These are phyloP conservation scores for Eucalyptus coolabah DNA, from an alignment of 345 rosid genomes.

Conservation along the genomic window DNA sequence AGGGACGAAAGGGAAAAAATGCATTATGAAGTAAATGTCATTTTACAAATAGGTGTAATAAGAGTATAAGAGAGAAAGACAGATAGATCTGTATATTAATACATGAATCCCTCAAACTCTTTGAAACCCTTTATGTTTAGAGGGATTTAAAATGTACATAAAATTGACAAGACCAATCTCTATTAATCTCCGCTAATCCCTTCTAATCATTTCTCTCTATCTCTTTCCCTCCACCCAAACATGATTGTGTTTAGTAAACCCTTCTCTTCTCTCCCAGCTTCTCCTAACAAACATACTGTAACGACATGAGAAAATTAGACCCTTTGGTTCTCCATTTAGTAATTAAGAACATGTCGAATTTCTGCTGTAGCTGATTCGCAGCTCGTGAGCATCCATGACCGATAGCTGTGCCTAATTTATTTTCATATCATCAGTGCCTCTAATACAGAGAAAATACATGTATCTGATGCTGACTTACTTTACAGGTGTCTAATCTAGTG, in stretches of 20 bases:
- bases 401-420: not conserved
- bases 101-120: not conserved
- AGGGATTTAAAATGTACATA: not conserved
- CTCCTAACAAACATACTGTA: not conserved
- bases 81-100: not conserved
- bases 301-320: not conserved
- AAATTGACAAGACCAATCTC: not conserved
- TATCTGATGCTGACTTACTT: not conserved
- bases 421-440: not conserved
- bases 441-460: not conserved
- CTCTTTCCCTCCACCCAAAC: not conserved
- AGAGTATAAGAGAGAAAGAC: not conserved
- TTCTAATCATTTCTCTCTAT: not conserved
- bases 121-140: not conserved
- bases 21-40: not conserved
- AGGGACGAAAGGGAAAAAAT: not conserved
- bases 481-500: not conserved
- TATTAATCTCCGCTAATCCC: not conserved
- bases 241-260: not conserved
- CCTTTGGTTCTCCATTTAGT: not conserved
- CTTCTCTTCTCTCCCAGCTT: not conserved
- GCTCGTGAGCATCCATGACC: not conserved
- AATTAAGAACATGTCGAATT: not conserved
- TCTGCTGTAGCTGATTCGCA: not conserved
- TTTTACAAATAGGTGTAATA: not conserved